Conservation (phyloP, 495 filamentous ascomycete species). For the Rostrohypoxylon terebratum region DNA sequence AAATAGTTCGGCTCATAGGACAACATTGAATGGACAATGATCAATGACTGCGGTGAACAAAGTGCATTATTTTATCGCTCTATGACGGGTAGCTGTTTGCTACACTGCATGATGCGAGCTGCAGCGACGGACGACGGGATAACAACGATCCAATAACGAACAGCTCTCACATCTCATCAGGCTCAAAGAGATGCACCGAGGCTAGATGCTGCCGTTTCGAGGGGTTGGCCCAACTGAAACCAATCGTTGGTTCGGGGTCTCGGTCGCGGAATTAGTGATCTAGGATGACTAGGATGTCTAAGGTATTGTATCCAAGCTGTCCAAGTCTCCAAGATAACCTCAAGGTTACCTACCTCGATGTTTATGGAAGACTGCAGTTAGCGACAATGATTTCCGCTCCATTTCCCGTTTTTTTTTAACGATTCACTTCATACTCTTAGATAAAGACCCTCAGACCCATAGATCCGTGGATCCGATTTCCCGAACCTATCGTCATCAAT, state of each 20-base stretch:
- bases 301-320: too few species aligned
- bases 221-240: slow-evolving; percentile 36
- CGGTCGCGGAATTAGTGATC: slow-evolving; percentile 37
- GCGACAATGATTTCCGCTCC: slow-evolving; percentile 26
- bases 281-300: too few species aligned
- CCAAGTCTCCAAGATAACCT: slow-evolving; percentile 3
- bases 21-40: not conserved
- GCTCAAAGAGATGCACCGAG: slow-evolving; percentile 42
- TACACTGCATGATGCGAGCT: slow-evolving; percentile 44
- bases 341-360: slow-evolving; percentile 45
- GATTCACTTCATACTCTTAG: not conserved
- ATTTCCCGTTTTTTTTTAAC: not conserved
- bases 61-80: slow-evolving; percentile 25
- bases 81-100: slow-evolving; percentile 39
- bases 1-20: not conserved
- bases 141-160: slow-evolving; percentile 37
- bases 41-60: slow-evolving; percentile 16
- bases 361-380: slow-evolving; percentile 41
- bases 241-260: slow-evolving; percentile 8
- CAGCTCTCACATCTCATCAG: slow-evolving; percentile 35
- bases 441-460: too few species aligned
- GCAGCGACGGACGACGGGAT: not conserved
- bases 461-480: not conserved
- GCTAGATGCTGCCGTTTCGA: slow-evolving; percentile 43
- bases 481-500: slow-evolving; percentile 17